phyloP scores from a whole-genome alignment of 768 basidiomycete genomes.

The Sutorius australiensis region DNA sequence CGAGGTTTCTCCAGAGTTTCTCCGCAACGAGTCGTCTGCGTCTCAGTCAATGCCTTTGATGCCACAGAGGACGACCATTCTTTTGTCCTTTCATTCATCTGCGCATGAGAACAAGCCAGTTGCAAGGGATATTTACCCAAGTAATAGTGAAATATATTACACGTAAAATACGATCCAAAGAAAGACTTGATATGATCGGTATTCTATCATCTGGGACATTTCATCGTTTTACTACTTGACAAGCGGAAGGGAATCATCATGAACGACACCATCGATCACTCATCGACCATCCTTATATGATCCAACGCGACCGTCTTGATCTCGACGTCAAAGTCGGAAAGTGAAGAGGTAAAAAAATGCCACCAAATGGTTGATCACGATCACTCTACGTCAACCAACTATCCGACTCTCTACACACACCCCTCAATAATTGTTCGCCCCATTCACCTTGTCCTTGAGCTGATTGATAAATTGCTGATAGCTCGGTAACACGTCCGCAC shows the following conservation, averaged over 20 bases:
- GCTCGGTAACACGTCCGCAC: constrained; percentile 90
- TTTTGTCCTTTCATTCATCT: too few species aligned
- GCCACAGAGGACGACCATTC: too few species aligned
- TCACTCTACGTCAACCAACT: not conserved
- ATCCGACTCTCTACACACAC: not conserved
- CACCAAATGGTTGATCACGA: not conserved
- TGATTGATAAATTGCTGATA: constrained; percentile 93
- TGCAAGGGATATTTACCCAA: too few species aligned
- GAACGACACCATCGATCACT: not conserved
- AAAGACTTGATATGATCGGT: too few species aligned
- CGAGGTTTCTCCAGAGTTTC: too few species aligned
- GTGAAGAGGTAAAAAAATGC: not conserved
- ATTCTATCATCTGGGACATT: too few species aligned
- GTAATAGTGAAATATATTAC: too few species aligned
- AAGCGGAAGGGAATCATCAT: not conserved
- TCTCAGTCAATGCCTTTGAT: too few species aligned
- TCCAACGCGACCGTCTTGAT: not conserved
- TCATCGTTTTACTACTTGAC: too few species aligned
- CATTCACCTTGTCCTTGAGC: constrained; percentile 76
- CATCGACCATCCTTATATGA: not conserved
- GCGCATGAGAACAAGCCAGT: too few species aligned
- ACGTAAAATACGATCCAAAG: too few species aligned
- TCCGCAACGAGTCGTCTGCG: too few species aligned
- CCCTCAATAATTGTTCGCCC: constrained; percentile 31
- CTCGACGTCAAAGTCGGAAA: not conserved